These are phyloP conservation scores for Penicillium sp. DNA, from an alignment of 2,329 filamentous ascomycete genomes.

Conservation along the genomic window DNA sequence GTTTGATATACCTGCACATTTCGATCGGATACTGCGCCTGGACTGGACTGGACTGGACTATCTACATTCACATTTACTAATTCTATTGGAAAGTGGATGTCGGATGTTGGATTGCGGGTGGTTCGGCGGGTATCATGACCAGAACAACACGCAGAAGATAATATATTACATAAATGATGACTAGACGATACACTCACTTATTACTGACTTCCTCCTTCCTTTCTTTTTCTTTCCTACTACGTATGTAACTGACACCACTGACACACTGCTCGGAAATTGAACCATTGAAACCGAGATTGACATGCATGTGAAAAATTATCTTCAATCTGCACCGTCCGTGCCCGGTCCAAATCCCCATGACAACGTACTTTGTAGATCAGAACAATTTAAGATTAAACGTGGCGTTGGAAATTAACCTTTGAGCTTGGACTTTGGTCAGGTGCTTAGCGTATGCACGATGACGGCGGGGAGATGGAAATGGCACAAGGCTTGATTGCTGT, in stretches of 20 bases:
- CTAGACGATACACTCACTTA: not conserved
- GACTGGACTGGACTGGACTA: not conserved
- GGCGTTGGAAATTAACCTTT: conserved; percentile 1
- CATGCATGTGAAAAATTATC: not conserved
- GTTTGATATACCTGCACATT: conserved; percentile 15
- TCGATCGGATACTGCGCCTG: not conserved
- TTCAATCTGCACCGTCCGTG: not conserved
- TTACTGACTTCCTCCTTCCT: not conserved
- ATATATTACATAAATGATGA: conserved; percentile 5
- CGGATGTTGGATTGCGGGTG: not conserved
- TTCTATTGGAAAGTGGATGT: not conserved
- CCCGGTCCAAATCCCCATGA: no score
- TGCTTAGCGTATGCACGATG: not conserved
- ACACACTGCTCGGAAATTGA: not conserved
- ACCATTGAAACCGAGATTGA: not conserved
- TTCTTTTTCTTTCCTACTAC: not conserved
- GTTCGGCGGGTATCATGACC: not conserved
- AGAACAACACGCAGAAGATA: conserved; percentile 1
- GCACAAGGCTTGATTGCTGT: no score
- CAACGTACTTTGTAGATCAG: not conserved
- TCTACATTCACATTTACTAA: not conserved
- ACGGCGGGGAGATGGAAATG: not conserved
- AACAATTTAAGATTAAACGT: not conserved
- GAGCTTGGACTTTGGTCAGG: not conserved
- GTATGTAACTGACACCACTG: not conserved